These are phyloP conservation scores for Wallemia hederae DNA, from an alignment of 1,284 basidiomycete species.

Conservation along the genomic window DNA sequence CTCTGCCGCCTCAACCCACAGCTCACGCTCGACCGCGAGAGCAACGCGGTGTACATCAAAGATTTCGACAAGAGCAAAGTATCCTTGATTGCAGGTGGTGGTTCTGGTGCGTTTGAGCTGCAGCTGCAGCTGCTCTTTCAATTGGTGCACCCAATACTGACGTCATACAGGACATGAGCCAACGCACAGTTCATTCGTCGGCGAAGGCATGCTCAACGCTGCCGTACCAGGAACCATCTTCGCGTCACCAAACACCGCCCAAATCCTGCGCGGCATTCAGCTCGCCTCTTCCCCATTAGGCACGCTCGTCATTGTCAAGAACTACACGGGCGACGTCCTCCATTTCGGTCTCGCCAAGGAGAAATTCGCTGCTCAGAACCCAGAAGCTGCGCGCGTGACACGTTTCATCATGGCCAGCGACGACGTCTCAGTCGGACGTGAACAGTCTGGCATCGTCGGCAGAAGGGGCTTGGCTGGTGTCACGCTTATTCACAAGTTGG, in stretches of 20 bases:
- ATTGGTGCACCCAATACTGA: not conserved
- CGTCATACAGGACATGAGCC: slow-evolving; percentile 49
- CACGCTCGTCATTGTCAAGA: slow-evolving; percentile 47
- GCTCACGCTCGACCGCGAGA: slow-evolving; percentile 29
- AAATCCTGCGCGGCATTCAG: slow-evolving; percentile 49
- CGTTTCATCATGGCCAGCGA: slow-evolving; percentile 67
- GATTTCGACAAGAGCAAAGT: slow-evolving; percentile 34
- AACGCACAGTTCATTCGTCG: slow-evolving; percentile 44
- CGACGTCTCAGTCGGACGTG: slow-evolving; percentile 58
- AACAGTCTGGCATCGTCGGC: slow-evolving; percentile 50
- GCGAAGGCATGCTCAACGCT: slow-evolving; percentile 47
- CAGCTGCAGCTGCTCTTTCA: too few species aligned
- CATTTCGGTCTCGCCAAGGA: slow-evolving; percentile 82
- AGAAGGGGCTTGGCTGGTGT: slow-evolving; percentile 66
- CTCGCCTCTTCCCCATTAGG: slow-evolving; percentile 17
- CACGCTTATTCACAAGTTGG: slow-evolving; percentile 71
- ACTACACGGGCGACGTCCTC: slow-evolving; percentile 66
- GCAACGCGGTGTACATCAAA: slow-evolving; percentile 23
- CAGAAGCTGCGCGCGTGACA: slow-evolving; percentile 33
- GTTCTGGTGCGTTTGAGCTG: slow-evolving; percentile 19
- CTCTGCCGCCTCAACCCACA: slow-evolving; percentile 38
- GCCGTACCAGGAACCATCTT: slow-evolving; percentile 68
- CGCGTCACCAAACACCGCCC: slow-evolving; percentile 55
- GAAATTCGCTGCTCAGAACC: slow-evolving; percentile 39
- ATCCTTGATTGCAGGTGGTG: slow-evolving; percentile 59